phyloP scores from a whole-genome alignment of 768 basidiomycete genomes.

The Tricholoma bakamatsutake region DNA sequence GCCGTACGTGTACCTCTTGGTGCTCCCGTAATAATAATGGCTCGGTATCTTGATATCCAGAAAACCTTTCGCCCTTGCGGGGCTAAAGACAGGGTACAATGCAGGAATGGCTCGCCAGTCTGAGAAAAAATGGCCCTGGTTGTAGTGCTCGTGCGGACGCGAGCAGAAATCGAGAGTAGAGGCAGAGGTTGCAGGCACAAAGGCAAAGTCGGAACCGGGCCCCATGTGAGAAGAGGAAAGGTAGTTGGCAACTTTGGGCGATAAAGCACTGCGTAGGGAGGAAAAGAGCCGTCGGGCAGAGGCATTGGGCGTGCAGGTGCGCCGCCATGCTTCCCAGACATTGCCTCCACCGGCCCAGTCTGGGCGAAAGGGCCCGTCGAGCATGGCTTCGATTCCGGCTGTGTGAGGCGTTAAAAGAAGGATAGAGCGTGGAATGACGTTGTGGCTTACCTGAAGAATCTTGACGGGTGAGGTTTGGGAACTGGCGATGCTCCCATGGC shows the following conservation, averaged over 20 bases:
- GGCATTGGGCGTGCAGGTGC: constrained; percentile 79
- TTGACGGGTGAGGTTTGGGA: constrained; percentile 61
- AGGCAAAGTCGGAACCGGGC: constrained; percentile 55
- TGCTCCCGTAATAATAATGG: constrained; percentile 91
- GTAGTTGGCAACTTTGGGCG: constrained; percentile 21
- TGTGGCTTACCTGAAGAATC: constrained; percentile 33
- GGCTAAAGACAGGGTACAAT: constrained; percentile 92
- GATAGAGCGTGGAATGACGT: background rate
- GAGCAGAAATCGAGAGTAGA: constrained; percentile 71
- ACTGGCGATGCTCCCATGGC: constrained; percentile 81
- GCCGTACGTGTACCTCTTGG: constrained; percentile 79
- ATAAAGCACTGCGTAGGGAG: constrained; percentile 55
- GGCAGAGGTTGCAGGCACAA: constrained; percentile 51
- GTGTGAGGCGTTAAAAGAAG: constrained; percentile 10
- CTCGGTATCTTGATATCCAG: constrained; percentile 91
- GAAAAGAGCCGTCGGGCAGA: constrained; percentile 80
- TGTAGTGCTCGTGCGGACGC: constrained; percentile 76
- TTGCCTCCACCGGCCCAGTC: constrained; percentile 83
- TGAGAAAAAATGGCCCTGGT: constrained; percentile 95
- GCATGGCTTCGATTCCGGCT: constrained; percentile 48
- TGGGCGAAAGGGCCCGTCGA: constrained; percentile 63
- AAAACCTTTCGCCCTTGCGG: constrained; percentile 81
- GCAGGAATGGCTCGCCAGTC: constrained; percentile 89
- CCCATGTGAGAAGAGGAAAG: constrained; percentile 18
- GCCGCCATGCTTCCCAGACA: constrained; percentile 92